Evolutionary conservation across 495 filamentous ascomycete genomes (phyloP).

Genomic region (Beverwykella pulmonaria): DNA sequence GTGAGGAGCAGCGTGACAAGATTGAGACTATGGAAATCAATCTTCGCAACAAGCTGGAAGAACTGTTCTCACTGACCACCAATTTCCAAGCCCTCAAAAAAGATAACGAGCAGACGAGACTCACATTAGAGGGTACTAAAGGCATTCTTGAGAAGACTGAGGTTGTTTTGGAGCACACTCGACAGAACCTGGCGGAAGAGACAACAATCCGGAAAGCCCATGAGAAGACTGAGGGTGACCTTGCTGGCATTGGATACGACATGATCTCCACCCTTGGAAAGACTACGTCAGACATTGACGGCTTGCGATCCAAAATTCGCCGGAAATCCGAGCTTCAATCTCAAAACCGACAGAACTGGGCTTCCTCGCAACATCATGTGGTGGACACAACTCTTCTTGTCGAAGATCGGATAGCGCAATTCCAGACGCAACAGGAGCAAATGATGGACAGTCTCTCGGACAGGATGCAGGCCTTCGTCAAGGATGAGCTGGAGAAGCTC

Average conservation of each 20-base stretch:
- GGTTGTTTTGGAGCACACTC: constrained; percentile 72
- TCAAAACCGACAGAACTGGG: constrained; percentile 77
- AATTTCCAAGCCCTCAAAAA: constrained; percentile 84
- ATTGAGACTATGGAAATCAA: constrained; percentile 91
- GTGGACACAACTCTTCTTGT: constrained; percentile 71
- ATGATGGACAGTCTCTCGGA: constrained; percentile 66
- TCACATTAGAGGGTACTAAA: constrained; percentile 74
- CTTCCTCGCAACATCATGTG: constrained; percentile 72
- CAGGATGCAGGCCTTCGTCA: constrained; percentile 73
- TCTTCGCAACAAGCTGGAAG: constrained; percentile 85
- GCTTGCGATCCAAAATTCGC: constrained; percentile 78
- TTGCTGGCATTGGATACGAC: constrained; percentile 69
- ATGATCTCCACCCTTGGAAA: constrained; percentile 73
- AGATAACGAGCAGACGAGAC: constrained; percentile 75
- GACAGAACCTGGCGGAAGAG: constrained; percentile 77
- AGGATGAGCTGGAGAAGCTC: constrained; percentile 68
- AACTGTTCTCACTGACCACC: constrained; percentile 80
- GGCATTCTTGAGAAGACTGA: constrained; percentile 85
- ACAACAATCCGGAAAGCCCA: constrained; percentile 78
- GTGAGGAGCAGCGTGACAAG: constrained; percentile 87
- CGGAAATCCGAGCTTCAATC: constrained; percentile 81
- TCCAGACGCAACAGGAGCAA: constrained; percentile 68
- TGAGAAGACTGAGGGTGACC: constrained; percentile 76
- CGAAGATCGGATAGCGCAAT: constrained; percentile 68
- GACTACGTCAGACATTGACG: constrained; percentile 77